Conservation (phyloP, 2,329 filamentous ascomycete genomes). For the Trichoderma afroharzianum region DNA sequence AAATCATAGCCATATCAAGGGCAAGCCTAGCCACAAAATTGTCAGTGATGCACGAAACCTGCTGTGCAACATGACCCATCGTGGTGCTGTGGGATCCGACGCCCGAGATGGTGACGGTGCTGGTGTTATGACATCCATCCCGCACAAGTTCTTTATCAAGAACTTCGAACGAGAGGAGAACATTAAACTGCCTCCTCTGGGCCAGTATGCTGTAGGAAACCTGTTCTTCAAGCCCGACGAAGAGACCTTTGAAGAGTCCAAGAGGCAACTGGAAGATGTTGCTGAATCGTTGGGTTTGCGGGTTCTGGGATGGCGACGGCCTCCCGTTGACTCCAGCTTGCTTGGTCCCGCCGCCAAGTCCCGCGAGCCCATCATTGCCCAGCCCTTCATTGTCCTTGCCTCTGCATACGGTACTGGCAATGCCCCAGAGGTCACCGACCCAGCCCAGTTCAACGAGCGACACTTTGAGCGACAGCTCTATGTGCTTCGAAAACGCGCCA, state of each 20-base stretch:
- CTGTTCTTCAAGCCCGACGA: conserved; percentile 97
- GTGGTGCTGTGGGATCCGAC: conserved; percentile 96
- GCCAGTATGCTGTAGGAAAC: conserved; percentile 96
- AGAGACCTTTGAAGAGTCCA: conserved; percentile 84
- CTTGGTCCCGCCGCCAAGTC: conserved; percentile 90
- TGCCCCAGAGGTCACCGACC: conserved; percentile 73
- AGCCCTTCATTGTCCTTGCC: conserved; percentile 88
- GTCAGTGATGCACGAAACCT: conserved; percentile 96
- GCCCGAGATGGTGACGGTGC: conserved; percentile 96
- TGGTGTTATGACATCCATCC: conserved; percentile 99
- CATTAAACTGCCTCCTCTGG: conserved; percentile 79
- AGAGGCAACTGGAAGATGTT: conserved; percentile 89
- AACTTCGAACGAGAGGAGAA: conserved; percentile 92
- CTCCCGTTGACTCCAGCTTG: conserved; percentile 87
- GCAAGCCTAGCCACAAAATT: conserved; percentile 95
- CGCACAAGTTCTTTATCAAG: conserved; percentile 97
- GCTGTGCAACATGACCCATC: conserved; percentile 99
- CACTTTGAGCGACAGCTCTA: conserved; percentile 92
- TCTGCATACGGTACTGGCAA: conserved; percentile 80
- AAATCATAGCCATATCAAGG: conserved; percentile 81
- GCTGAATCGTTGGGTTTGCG: conserved; percentile 83
- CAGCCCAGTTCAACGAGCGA: conserved; percentile 75
- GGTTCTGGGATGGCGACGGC: conserved; percentile 93
- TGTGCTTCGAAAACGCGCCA: conserved; percentile 89
- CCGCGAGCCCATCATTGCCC: conserved; percentile 89